Evolutionary conservation across 192 early-diverging fungal genomes (phyloP).

Genomic region (Umbelopsis vinacea): DNA sequence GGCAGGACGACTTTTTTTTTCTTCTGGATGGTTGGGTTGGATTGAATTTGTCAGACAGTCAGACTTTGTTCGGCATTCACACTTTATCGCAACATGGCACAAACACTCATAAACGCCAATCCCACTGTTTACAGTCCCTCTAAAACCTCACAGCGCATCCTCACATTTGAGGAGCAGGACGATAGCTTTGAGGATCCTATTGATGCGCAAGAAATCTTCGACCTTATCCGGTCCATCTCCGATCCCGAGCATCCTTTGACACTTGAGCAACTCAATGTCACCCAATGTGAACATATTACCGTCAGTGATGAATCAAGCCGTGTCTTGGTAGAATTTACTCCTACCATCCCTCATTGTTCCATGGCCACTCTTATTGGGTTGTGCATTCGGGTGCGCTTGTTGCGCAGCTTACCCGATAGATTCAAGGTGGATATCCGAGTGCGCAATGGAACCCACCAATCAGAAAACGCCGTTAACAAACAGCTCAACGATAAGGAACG

Average conservation of each 20-base stretch:
- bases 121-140: conserved; percentile 79
- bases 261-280: conserved; percentile 95
- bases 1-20: not conserved
- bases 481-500: conserved; percentile 99
- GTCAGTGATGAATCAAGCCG: conserved; percentile 74
- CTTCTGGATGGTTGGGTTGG: not conserved
- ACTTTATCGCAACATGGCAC: conserved; percentile 30
- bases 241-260: conserved; percentile 99
- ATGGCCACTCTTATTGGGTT: conserved; percentile 99
- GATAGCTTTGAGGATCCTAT: conserved; percentile 76
- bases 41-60: not conserved
- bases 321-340: conserved; percentile 88
- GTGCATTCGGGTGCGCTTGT: conserved; percentile 91
- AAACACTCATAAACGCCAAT: conserved; percentile 70
- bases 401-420: conserved; percentile 84
- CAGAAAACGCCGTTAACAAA: conserved; percentile 94
- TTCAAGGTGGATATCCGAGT: conserved; percentile 96
- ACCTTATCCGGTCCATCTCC: conserved; percentile 94
- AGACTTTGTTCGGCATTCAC: not conserved
- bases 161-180: conserved; percentile 67
- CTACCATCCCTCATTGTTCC: conserved; percentile 98
- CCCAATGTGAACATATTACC: conserved; percentile 81
- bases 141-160: conserved; percentile 38
- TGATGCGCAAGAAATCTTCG: conserved; percentile 90
- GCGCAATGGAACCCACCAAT: conserved; percentile 93